These are phyloP conservation scores for Ophiocordyceps australis DNA, from an alignment of 2,329 filamentous ascomycete species.

Conservation along the genomic window DNA sequence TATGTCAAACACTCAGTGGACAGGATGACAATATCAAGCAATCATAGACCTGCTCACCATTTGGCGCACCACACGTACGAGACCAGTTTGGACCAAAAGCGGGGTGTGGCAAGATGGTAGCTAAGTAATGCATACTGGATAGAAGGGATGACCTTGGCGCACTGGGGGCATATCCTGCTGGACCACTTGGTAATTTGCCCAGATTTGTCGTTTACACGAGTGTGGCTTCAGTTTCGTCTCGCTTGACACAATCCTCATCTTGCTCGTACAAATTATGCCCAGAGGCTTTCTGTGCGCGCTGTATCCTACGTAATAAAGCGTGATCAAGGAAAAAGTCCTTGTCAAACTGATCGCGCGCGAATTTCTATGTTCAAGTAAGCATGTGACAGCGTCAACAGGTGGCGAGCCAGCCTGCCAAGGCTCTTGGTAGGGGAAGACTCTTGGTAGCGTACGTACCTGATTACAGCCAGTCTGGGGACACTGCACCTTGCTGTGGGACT, in stretches of 20 bases:
- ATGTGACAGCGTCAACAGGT: background rate
- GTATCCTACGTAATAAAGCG: constrained; percentile 36
- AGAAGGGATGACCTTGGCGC: no score
- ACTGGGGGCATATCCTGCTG: no score
- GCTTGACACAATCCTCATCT: constrained; percentile 8
- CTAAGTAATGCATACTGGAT: no score
- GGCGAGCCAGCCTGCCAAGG: background rate
- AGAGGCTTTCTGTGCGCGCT: constrained; percentile 32
- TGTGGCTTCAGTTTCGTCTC: constrained; percentile 4
- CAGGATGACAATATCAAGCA: no score
- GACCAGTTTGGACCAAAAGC: no score
- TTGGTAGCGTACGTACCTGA: constrained; percentile 21
- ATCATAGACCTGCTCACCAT: no score
- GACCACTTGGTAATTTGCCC: no score
- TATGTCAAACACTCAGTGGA: no score
- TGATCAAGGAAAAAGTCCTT: constrained; percentile 38
- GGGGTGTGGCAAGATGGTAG: no score
- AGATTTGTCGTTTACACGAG: constrained; percentile 7
- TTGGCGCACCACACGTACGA: no score
- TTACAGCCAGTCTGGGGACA: constrained; percentile 51
- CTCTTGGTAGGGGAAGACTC: background rate
- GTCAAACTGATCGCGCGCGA: constrained; percentile 18
- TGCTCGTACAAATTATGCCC: constrained; percentile 23
- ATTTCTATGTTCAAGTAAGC: constrained; percentile 15
- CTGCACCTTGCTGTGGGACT: constrained; percentile 21